Conservation (phyloP, 805 yeast genomes). For the Kockiozyma suomiensis region DNA sequence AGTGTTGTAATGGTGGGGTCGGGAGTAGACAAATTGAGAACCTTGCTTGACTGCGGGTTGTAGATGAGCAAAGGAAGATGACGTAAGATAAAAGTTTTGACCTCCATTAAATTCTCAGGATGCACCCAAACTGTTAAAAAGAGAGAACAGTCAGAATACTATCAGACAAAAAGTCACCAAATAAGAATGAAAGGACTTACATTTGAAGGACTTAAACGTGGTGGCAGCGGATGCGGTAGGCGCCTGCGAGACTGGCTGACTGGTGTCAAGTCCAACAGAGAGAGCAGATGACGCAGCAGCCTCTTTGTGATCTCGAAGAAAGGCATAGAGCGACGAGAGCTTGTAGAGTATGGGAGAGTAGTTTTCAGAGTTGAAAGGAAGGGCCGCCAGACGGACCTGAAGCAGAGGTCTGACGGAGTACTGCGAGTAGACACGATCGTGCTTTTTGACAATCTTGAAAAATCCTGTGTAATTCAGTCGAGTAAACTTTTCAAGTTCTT, state of each 20-base stretch:
- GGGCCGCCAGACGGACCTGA: conserved; percentile 79
- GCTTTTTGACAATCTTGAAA: conserved; percentile 91
- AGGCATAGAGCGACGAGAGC: conserved; percentile 72
- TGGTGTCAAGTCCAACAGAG: conserved; percentile 4
- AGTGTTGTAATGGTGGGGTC: conserved; percentile 87
- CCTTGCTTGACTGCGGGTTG: conserved; percentile 51
- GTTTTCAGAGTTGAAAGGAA: conserved; percentile 94
- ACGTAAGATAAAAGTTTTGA: conserved; percentile 90
- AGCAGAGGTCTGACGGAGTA: conserved; percentile 89
- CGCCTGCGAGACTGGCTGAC: conserved; percentile 31
- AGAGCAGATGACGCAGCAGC: background rate
- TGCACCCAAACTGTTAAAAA: conserved; percentile 95
- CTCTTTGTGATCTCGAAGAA: conserved; percentile 70
- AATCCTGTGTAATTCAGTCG: conserved; percentile 94
- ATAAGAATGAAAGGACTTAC: conserved; percentile 7
- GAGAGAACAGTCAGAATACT: no score
- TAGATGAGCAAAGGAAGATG: conserved; percentile 91
- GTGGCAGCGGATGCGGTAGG: conserved; percentile 34
- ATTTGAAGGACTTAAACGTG: conserved; percentile 42
- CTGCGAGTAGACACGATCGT: conserved; percentile 83
- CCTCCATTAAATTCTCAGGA: conserved; percentile 96
- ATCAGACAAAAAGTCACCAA: no score
- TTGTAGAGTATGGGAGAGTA: conserved; percentile 88
- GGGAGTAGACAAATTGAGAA: conserved; percentile 39
- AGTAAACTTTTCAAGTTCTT: conserved; percentile 85